Percentiles rank a stretch among this genome's conserved stretches.
Evolutionary conservation across 1,284 basidiomycete species (phyloP).

Genomic region (Exsudoporus floridanus): DNA sequence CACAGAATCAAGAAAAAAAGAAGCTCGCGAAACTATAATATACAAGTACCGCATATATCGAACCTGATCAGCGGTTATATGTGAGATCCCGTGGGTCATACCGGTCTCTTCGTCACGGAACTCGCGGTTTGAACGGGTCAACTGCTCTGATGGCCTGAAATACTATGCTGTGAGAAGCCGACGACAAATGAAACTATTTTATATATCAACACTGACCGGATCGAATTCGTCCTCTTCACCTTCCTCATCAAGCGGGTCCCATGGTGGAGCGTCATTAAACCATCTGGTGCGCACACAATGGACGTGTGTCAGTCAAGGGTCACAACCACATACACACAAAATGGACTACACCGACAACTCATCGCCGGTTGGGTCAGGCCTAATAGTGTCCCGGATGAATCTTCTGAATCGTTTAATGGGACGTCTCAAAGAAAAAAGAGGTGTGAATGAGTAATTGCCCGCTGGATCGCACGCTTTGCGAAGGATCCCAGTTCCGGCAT

Average conservation of each 20-base stretch:
- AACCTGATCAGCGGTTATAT: neutral
- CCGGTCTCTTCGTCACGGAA: neutral
- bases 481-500: conserved; percentile 19
- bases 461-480: conserved; percentile 16
- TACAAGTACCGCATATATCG: neutral
- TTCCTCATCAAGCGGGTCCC: conserved; percentile 33
- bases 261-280: conserved; percentile 19
- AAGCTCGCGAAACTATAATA: too few relatives aligned
- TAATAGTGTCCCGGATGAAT: conserved; percentile 17
- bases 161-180: neutral
- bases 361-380: conserved; percentile 18
- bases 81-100: neutral
- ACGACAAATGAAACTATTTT: neutral
- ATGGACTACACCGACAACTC: conserved; percentile 21
- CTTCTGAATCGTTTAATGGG: conserved; percentile 18
- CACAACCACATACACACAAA: too few relatives aligned
- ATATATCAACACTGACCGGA: conserved; percentile 2
- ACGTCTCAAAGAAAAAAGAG: conserved; percentile 24
- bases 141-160: neutral
- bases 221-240: conserved; percentile 13
- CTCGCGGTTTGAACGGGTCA: conserved; percentile 2
- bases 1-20: too few relatives aligned
- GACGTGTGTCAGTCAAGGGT: neutral
- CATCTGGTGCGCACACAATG: conserved; percentile 24
- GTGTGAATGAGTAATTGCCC: conserved; percentile 18